Base-by-base conservation (phyloP, 495 filamentous ascomycete species). In the Podospora pseudopauciseta region DNA sequence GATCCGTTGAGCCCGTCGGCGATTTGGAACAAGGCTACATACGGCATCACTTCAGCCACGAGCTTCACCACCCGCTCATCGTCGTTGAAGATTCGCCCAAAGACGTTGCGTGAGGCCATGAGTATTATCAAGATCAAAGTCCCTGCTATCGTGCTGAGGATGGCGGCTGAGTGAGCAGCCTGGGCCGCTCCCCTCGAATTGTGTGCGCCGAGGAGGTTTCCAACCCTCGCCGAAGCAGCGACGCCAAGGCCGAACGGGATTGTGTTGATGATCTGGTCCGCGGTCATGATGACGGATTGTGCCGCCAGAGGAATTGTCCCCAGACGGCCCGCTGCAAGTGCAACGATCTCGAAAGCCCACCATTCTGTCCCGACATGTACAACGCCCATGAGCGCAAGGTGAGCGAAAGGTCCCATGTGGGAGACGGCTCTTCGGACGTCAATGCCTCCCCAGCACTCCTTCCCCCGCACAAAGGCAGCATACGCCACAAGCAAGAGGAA, bases 301-400 rank as follows among this genome's bases (percentile, higher is more conserved):
- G 93, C 89, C 13, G 94, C 94, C 0, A 97, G 83, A 0, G 93
- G 84, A 54, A 95, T 89, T 0, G 91, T 95, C 9, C 93, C 93
- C 0, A 97, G 83, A 9, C 88, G 84, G 11, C 94, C 94, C 4
- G 94, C 94, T 2, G 89, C 93, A 0, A 97, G 82, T 1, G 93
- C 92, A n/a, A 97, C 93, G 66, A 97, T 96, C 78, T 96, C 93
- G 71, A 96, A 96, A 0, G 93, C 93, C 93, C 93, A 96, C 93
- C 93, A 96, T 79, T 97, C 93, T 0, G 92, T 96, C 7, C 94
- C 94, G 26, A 97, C 90, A 72, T 96, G 94, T n/a, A 97, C 75
- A 57, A 96, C 81, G 5, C 94, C 94, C 1, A 97, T 78, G 44
- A 89, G 72, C 6, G 93, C 91, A 5, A 97, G 86, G 7, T 89